Base-by-base conservation (phyloP, 805 yeast species). In the Priceomyces castillae region DNA sequence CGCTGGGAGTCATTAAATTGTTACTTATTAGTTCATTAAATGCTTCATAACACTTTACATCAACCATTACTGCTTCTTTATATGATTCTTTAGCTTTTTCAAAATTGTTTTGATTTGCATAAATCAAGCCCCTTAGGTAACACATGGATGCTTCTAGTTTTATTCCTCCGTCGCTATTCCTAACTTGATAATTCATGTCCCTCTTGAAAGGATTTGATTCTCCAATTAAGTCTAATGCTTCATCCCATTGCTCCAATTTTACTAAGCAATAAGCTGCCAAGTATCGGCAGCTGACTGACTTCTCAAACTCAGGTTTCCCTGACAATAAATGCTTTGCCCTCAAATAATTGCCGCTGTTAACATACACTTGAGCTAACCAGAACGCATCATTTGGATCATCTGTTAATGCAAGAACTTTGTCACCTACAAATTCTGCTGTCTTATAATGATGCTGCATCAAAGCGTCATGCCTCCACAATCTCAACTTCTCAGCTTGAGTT, bases 401-500 rank as follows among this genome's bases (percentile, higher is more conserved):
- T 0, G 97, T 90, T 47, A 94, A 67, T 1, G 90, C 78, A 34
- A 88, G 74, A 6, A 94, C 87, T 55, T 90, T 92, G 65, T 94
- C 96, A 12, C 96, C 98, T 20, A 94, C 78, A 59, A 82, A 89
- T 54, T 85, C 92, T 0, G 98, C 97, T 0, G 97, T 88, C 35
- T 76, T 75, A 61, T 87, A 87, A 49, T 90, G 95, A 60, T 90
- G 97, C 54, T 90, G 96, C 84, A 86, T 82, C 44, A 86, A 63
- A 0, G 99, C 95, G 58, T 90, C 96, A 50, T 90, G 95, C 38
- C 98, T 71, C 99, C 98, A 94, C 22, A 87, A 69, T 37, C 98
- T 67, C 28, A 94, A 73, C 52, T 83, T 81, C 50, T 92, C 97
- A 0, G 90, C 94, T 45, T 86, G 94, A 0, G 96, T 77, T 33